Base-by-base conservation (phyloP, 805 yeast species). In the Candida nemodendra region DNA sequence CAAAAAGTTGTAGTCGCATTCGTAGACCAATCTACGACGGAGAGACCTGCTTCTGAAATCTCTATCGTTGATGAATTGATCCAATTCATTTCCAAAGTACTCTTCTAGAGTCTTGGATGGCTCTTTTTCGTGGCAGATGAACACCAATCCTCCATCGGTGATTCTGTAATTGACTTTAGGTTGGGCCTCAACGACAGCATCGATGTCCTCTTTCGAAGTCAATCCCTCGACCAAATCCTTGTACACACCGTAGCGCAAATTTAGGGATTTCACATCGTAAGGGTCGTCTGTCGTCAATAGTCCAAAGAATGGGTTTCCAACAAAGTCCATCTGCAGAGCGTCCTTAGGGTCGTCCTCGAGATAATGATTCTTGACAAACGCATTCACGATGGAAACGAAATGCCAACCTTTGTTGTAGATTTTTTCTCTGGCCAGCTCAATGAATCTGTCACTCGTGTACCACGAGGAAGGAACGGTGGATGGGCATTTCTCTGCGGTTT, bases 321-420 rank as follows among this genome's bases (percentile, higher is more conserved):
- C 38, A 23, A 51, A 51, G 31, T 55, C 43, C 44, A 51, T 42
- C 42, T 59, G 62, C 5, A 52, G 36, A 12, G 50, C 54, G 13
- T 44, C 59, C 3, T 33, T 25, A 8, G 36, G 28, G 4, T 48
- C 51, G 21, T 45, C 51, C 19, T 50, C 45, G 16, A 34, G 28
- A 3, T 31, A 34, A 9, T 51, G 50, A 27, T 42, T 38, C 27
- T 32, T 42, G 9, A 38, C 32, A 22, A 54, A 56, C 3, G 54
- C 45, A 30, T 44, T 47, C 17, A 57, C 36, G 8, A 48, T 35
- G 14, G 47, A 27, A 7, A 54, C 41, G 32, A 56, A 56, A 34
- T 52, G 57, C 63, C 63, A 58, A 15, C 61, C 61, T 21, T 53
- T 47, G 40, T 54, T 47, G 27, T 48, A 57, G 23, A 57, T 45